Evolutionary conservation across 2,329 filamentous ascomycete genomes (phyloP).

Genomic region (Fusarium nygamai): DNA sequence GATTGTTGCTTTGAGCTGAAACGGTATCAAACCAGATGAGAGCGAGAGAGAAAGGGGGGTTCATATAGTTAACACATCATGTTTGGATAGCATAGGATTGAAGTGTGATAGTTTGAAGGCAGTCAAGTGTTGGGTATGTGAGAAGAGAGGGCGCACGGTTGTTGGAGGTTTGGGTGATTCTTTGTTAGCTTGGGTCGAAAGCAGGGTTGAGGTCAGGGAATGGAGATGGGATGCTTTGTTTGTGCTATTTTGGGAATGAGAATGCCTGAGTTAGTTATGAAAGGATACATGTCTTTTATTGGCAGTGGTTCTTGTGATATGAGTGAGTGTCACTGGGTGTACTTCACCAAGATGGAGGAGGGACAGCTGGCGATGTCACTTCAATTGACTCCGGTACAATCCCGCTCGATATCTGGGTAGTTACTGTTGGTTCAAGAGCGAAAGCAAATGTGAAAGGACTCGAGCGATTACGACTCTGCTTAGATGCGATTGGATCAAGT

Average conservation of each 20-base stretch:
- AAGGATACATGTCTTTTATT: background rate
- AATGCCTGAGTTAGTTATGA: accelerated
- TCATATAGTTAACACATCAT: background rate
- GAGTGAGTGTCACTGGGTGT: background rate
- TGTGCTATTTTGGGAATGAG: background rate
- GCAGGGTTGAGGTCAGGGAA: background rate
- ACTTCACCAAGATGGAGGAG: background rate
- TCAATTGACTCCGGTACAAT: background rate
- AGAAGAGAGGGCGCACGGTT: background rate
- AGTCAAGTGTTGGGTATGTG: no score
- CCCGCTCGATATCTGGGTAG: background rate
- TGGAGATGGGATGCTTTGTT: background rate
- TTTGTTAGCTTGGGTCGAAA: background rate
- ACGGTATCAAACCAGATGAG: background rate
- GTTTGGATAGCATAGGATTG: background rate
- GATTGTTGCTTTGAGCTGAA: background rate
- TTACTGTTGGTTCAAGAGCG: background rate
- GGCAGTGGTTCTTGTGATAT: background rate
- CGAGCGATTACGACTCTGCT: accelerated
- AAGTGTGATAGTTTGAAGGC: background rate
- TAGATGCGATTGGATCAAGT: background rate
- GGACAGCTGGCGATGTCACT: background rate
- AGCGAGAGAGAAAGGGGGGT: background rate
- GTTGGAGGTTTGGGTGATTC: background rate
- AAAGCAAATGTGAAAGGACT: accelerated